A percentile compares a stretch with the other conserved stretches of the same genome.
phyloP scores from a whole-genome alignment of 1,139 yeast genomes.

The Yueomyces sp. region DNA sequence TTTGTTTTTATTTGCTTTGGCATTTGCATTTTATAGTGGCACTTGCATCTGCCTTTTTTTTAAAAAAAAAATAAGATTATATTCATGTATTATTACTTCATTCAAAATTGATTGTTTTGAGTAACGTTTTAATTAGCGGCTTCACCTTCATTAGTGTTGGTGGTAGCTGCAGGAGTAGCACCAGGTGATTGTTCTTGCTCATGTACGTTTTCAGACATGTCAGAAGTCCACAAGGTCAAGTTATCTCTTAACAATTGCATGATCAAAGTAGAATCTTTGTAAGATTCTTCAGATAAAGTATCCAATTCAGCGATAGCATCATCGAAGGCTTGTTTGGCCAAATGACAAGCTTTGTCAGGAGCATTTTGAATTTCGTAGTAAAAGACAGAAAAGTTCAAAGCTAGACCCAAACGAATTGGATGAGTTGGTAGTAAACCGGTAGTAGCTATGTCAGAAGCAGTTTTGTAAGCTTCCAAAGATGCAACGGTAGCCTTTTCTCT shows the following conservation, averaged over 20 bases:
- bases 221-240: slow-evolving; percentile 95
- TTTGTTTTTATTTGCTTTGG: too few relatives aligned
- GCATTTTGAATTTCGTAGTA: slow-evolving; percentile 96
- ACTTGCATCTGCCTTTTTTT: too few relatives aligned
- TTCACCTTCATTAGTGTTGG: slow-evolving; percentile 29
- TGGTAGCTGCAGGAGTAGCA: slow-evolving; percentile 41
- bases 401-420: slow-evolving; percentile 95
- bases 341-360: slow-evolving; percentile 95
- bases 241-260: slow-evolving; percentile 98
- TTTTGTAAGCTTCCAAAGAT: slow-evolving; percentile 86
- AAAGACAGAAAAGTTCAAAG: slow-evolving; percentile 93
- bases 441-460: slow-evolving; percentile 94
- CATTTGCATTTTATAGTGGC: too few relatives aligned
- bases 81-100: too few relatives aligned
- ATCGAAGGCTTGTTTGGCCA: slow-evolving; percentile 96
- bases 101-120: background rate
- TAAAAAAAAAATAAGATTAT: too few relatives aligned
- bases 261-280: slow-evolving; percentile 93
- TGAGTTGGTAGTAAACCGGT: slow-evolving; percentile 97
- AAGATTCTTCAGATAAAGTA: slow-evolving; percentile 91
- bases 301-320: slow-evolving; percentile 98
- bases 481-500: slow-evolving; percentile 88
- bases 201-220: slow-evolving; percentile 63
- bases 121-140: slow-evolving; percentile 14
- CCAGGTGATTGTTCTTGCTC: slow-evolving; percentile 19